Evolutionary conservation across 2,329 filamentous ascomycete genomes (phyloP).

Genomic region (Biscogniauxia marginata): DNA sequence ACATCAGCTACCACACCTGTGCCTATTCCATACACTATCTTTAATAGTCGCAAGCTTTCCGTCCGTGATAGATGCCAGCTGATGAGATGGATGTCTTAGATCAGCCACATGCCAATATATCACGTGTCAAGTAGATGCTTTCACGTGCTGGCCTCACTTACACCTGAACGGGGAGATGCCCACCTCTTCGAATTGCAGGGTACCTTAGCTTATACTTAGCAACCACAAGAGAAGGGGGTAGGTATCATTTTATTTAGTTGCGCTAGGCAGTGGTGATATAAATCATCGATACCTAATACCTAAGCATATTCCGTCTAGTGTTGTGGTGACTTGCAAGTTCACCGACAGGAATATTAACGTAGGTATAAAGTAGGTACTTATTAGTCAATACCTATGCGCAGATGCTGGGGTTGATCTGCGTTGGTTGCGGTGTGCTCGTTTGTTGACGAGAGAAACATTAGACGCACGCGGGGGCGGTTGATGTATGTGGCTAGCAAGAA

Average conservation of each 20-base stretch:
- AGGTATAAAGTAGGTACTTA: not conserved
- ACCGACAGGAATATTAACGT: not conserved
- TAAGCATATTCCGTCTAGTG: too few species aligned
- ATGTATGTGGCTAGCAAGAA: not conserved
- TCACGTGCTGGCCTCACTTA: not conserved
- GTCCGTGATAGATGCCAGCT: not conserved
- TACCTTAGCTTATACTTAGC: too few species aligned
- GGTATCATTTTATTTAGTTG: too few species aligned
- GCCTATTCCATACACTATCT: not conserved
- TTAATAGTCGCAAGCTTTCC: too few species aligned
- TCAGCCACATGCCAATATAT: not conserved
- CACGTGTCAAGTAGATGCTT: not conserved
- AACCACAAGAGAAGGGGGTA: too few species aligned
- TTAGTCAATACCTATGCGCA: not conserved
- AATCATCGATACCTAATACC: not conserved
- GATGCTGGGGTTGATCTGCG: not conserved
- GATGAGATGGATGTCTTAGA: not conserved
- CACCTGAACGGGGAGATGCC: too few species aligned
- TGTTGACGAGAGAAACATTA: not conserved
- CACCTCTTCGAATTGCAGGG: too few species aligned
- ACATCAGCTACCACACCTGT: conserved; percentile 18
- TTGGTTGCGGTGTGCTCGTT: not conserved
- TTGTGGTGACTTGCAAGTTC: not conserved
- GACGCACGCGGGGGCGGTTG: not conserved
- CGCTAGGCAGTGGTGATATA: too few species aligned